These are phyloP conservation scores for Hura crepitans DNA, from an alignment of 441 rosid genomes.

Conservation along the genomic window DNA sequence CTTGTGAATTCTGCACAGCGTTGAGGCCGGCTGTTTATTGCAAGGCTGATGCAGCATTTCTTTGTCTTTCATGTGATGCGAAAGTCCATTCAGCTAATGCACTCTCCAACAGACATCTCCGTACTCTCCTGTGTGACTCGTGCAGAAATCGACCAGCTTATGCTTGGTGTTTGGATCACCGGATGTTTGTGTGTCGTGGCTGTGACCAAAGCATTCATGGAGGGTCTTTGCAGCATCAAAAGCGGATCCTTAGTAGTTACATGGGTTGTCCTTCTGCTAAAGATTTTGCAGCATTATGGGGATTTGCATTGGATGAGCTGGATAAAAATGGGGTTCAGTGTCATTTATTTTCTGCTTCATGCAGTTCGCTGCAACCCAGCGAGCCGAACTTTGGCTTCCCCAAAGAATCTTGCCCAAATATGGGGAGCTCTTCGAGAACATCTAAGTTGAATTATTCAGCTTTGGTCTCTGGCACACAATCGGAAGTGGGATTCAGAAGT, in stretches of 20 bases:
- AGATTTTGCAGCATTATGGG: conserved; percentile 63
- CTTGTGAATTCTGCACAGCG: conserved; percentile 67
- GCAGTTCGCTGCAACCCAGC: conserved; percentile 22
- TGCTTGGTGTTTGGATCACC: conserved; percentile 54
- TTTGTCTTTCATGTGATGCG: conserved; percentile 77
- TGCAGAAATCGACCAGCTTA: conserved; percentile 48
- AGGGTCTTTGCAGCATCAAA: conserved; percentile 45
- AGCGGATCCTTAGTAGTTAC: conserved; percentile 46
- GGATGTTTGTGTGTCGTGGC: conserved; percentile 52
- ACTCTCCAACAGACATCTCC: conserved; percentile 66
- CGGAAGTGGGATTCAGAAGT: conserved; percentile 31
- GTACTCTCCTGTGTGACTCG: conserved; percentile 63
- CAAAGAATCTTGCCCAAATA: conserved; percentile 24
- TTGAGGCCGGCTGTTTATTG: conserved; percentile 71
- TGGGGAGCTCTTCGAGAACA: conserved; percentile 27
- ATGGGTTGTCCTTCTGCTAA: conserved; percentile 71
- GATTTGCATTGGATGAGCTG: conserved; percentile 45
- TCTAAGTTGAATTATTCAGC: conserved; percentile 24
- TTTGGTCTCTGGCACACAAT: conserved; percentile 25
- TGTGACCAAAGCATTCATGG: conserved; percentile 58
- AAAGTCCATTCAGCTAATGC: conserved; percentile 92
- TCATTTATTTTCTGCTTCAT: conserved; percentile 27
- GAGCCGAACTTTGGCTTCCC: conserved; percentile 13
- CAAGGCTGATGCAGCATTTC: conserved; percentile 70
- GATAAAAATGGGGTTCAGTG: conserved; percentile 24